These are phyloP conservation scores for Auriscalpium orientale DNA, from an alignment of 768 basidiomycete species.

Conservation along the genomic window DNA sequence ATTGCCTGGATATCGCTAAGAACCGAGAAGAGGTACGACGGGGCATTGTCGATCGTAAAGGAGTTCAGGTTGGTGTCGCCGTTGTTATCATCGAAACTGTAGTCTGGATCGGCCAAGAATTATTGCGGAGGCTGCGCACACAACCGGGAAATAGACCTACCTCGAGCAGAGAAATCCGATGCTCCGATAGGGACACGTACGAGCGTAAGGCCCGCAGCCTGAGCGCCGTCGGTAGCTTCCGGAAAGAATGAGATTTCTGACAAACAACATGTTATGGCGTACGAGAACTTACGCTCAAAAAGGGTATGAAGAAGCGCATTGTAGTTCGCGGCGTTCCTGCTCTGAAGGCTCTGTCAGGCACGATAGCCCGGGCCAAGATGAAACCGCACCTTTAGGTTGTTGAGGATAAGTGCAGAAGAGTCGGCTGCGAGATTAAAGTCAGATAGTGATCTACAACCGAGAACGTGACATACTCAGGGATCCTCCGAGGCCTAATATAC, in stretches of 20 bases:
- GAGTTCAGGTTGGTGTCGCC: conserved; percentile 22
- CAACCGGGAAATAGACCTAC: conserved; percentile 3
- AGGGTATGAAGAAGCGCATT: conserved; percentile 21
- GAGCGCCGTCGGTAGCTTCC: conserved; percentile 21
- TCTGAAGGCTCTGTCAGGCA: conserved; percentile 5
- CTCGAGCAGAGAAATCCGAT: conserved; percentile 23
- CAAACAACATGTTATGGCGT: neutral
- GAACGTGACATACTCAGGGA: conserved; percentile 13
- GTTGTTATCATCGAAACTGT: conserved; percentile 24
- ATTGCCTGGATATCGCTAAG: conserved; percentile 23
- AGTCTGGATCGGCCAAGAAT: conserved; percentile 12
- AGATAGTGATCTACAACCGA: neutral
- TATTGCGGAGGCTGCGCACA: too few relatives aligned
- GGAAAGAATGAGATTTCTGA: neutral
- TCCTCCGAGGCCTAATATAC: conserved; percentile 20
- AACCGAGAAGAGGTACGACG: conserved; percentile 25
- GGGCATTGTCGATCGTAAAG: conserved; percentile 24
- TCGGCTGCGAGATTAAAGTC: conserved; percentile 13
- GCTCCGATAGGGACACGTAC: conserved; percentile 23
- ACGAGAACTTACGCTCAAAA: conserved; percentile 20
- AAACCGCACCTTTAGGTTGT: conserved; percentile 18
- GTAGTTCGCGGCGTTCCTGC: conserved; percentile 19
- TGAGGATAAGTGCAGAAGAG: conserved; percentile 21
- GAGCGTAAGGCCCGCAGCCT: conserved; percentile 24
- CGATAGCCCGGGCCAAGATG: too few relatives aligned